Percentiles rank a stretch among this genome's conserved stretches.
These are phyloP conservation scores for Ulota crispa DNA, from an alignment of 225 moss, liverwort and hornwort species.

Conservation along the genomic window DNA sequence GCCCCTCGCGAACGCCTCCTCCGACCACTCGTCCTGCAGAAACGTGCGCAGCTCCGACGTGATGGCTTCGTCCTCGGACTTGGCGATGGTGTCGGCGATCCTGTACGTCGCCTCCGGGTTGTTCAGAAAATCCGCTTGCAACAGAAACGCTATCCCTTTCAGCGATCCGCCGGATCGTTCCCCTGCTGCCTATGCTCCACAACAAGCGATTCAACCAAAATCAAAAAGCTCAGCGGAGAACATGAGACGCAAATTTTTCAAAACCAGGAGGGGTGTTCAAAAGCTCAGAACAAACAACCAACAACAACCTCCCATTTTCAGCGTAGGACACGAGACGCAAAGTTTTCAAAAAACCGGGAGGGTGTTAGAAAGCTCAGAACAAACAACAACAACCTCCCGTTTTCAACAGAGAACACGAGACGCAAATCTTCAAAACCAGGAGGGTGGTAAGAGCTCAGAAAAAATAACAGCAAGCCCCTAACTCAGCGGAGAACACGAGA, in stretches of 20 bases:
- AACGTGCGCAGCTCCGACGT: constrained; percentile 76
- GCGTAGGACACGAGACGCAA: too few relatives aligned
- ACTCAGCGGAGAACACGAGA: too few relatives aligned
- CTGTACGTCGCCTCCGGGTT: constrained; percentile 83
- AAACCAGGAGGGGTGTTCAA: too few relatives aligned
- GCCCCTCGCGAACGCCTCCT: constrained; percentile 81
- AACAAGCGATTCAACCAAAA: neutral
- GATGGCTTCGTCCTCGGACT: constrained; percentile 90
- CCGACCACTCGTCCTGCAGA: constrained; percentile 84
- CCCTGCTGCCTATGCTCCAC: constrained; percentile 69
- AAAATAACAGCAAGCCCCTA: too few relatives aligned
- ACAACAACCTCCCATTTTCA: too few relatives aligned
- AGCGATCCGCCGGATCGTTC: constrained; percentile 89
- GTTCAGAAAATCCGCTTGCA: constrained; percentile 92
- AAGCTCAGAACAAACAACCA: too few relatives aligned
- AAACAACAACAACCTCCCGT: too few relatives aligned
- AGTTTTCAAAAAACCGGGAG: too few relatives aligned
- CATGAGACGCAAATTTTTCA: neutral
- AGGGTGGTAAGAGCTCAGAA: too few relatives aligned
- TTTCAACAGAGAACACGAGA: too few relatives aligned
- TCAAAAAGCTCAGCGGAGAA: neutral
- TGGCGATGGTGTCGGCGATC: constrained; percentile 92
- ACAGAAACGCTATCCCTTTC: constrained; percentile 87
- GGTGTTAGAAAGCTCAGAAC: too few relatives aligned
- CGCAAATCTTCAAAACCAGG: too few relatives aligned